Base-by-base conservation (phyloP, 345 rosid genomes). In the Gossypium arboreum region DNA sequence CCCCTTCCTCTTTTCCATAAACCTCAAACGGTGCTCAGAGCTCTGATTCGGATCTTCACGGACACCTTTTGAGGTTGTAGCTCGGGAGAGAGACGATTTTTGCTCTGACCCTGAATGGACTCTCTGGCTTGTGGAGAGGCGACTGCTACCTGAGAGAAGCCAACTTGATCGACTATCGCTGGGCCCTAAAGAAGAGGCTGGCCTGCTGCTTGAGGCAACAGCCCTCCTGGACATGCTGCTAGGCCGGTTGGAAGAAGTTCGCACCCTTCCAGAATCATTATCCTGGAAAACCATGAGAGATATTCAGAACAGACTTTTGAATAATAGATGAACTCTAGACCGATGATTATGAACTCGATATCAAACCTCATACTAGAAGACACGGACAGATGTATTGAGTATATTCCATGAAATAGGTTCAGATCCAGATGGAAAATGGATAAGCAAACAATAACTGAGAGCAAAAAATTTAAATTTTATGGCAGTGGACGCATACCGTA, bases 151-250 rank as follows among this genome's bases (percentile, higher is more conserved):
- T 8, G 82, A 80, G 55, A 78, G 79, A 74, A 83, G 77, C 82
- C 86, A 78, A 68, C 84, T 83, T 51, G 86, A 84, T 48, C 84
- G 78, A 66, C 86, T 81, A 18, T 84, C 83, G 15, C 67, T 71
- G 2, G 75, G 75, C 56, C 71, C 75, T 1, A 67, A 22, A 10
- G 79, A 71, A 51, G 84, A 79, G 76, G 83, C 41, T 39, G 29
- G 77, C 71, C 81, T 72, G 76, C 84, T 84, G 79, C 81, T 72
- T 12, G 83, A 79, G 64, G 78, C 81, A 27, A 77, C 76, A 39
- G 81, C 84, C 77, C 83, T 84, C 71, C 70, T 81, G 17, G 86
- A 84, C 24, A 72, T 3, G 41, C 79, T 84, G 41, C 81, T 73
- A 67, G 75, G 75, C 12, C 73, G 80, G 41, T 82, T 73, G 44